Evolutionary conservation across 1,139 yeast species (phyloP).

Genomic region (Blastobotrys indianensis): DNA sequence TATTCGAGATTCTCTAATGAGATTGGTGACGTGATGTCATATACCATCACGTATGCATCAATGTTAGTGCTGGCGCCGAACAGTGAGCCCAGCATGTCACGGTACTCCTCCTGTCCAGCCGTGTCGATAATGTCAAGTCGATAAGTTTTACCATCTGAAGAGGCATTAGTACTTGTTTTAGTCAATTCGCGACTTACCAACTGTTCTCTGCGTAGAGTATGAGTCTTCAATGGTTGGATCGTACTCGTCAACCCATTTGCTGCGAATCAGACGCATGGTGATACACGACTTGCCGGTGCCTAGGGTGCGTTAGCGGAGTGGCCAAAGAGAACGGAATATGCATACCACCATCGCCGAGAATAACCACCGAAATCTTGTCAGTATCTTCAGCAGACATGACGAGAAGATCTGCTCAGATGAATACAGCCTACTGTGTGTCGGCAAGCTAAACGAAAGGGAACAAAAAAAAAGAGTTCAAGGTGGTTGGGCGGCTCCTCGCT

Average conservation of each 20-base stretch:
- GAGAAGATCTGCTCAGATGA: no score
- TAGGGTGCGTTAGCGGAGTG: conserved; percentile 7
- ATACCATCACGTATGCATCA: conserved; percentile 82
- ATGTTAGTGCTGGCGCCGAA: conserved; percentile 72
- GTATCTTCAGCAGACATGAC: conserved; percentile 3
- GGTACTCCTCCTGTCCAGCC: conserved; percentile 38
- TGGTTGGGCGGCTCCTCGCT: no score
- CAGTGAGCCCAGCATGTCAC: conserved; percentile 48
- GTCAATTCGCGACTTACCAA: conserved; percentile 16
- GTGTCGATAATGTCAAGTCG: conserved; percentile 35
- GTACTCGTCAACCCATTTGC: conserved; percentile 35
- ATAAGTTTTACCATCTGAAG: conserved; percentile 28
- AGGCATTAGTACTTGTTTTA: conserved; percentile 1
- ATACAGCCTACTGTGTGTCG: no score
- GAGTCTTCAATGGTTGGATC: conserved; percentile 37
- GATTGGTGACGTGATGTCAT: conserved; percentile 75
- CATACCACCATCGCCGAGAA: conserved; percentile 34
- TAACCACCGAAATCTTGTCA: conserved; percentile 26
- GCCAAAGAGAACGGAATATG: not conserved
- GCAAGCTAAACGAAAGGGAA: no score
- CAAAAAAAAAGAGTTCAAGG: no score
- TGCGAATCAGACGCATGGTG: conserved; percentile 32
- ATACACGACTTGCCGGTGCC: conserved; percentile 33
- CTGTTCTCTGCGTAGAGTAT: conserved; percentile 31
- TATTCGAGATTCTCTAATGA: conserved; percentile 76